These are phyloP conservation scores for Kappamyces sp. DNA, from an alignment of 192 early-diverging fungal species.

Conservation along the genomic window DNA sequence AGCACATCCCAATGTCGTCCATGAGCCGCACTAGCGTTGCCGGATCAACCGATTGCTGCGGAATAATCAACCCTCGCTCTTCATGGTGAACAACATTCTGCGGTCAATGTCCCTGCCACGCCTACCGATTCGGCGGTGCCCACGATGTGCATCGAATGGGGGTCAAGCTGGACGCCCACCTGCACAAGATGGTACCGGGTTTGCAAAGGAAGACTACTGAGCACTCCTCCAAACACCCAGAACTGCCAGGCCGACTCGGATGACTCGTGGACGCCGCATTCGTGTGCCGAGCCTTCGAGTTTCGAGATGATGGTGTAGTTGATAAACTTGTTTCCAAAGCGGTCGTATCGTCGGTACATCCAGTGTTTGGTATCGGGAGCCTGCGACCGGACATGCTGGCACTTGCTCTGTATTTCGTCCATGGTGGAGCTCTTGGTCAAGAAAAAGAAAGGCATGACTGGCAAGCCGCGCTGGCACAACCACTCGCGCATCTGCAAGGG, in stretches of 20 bases:
- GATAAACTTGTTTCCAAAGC: too few relatives aligned
- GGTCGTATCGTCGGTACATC: background rate
- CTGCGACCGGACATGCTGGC: background rate
- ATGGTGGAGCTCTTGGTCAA: background rate
- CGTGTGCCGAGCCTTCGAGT: too few relatives aligned
- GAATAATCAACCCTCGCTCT: constrained; percentile 6
- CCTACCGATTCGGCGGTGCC: background rate
- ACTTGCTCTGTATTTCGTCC: background rate
- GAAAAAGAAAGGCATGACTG: too few relatives aligned
- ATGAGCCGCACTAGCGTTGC: background rate
- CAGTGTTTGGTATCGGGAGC: background rate
- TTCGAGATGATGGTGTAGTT: too few relatives aligned
- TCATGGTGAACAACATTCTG: constrained; percentile 1
- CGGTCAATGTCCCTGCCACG: background rate
- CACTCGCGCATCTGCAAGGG: background rate
- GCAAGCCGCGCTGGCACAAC: background rate
- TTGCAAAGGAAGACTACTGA: background rate
- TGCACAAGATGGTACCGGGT: background rate
- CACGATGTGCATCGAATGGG: background rate
- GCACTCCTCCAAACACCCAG: constrained; percentile 5
- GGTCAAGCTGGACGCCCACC: background rate
- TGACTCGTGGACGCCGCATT: too few relatives aligned
- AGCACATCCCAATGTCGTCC: background rate
- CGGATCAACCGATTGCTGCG: constrained; percentile 5
- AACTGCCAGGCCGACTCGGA: background rate